Evolutionary conservation across 2,329 filamentous ascomycete genomes (phyloP), one percentile per base, ranked within the genome.

Genomic region (Clarireedia homoeocarpa): DNA sequence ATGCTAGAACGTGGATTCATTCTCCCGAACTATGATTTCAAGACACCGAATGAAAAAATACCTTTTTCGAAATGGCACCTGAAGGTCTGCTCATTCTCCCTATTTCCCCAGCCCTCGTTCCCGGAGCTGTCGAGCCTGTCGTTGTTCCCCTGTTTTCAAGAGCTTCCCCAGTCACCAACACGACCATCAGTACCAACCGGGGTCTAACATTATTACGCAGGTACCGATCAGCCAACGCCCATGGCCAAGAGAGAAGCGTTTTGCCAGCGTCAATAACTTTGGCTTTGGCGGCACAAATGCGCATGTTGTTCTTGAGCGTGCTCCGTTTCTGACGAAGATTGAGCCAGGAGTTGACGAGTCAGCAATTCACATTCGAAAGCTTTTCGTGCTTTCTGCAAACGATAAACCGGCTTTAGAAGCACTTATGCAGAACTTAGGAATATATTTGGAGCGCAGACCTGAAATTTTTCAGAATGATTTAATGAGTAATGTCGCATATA

Each of bases 181-280:
- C 27, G 7, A 34, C 7, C 27, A 34, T 34, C 2, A 7, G 6
- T 34, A 34, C 27, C 27, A 34, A 34, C 27, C 3, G 10, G 7
- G 7, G 27, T 9, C 27, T 34, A 34, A 34, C 27, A 34, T 34
- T 34, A 15, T 39, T 14, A 12, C 6, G 15, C 30, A 66, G 65
- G 63, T 67, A 62, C 71, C 65, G 4, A 59, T 63, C 15, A 66
- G 58, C 53, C 65, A 66, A 44, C 58, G 61, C 6, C 65, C 63
- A 15, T 66, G 63, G 63, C 63, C 65, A 27, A 54, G 58, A 48
- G 49, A 30, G 44, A 79, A 79, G 69, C 73, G 73, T 51, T 78
- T 74, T 61, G 72, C 78, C 56, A 78, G 75, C 59, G 52, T 65
- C 15, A 65, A 66, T 36, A 58, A 54, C 6, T 62, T 62, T 34